Evolutionary conservation across 495 filamentous ascomycete species (phyloP), one percentile per base, ranked within the genome.

Genomic region (Acidomyces sp.): DNA sequence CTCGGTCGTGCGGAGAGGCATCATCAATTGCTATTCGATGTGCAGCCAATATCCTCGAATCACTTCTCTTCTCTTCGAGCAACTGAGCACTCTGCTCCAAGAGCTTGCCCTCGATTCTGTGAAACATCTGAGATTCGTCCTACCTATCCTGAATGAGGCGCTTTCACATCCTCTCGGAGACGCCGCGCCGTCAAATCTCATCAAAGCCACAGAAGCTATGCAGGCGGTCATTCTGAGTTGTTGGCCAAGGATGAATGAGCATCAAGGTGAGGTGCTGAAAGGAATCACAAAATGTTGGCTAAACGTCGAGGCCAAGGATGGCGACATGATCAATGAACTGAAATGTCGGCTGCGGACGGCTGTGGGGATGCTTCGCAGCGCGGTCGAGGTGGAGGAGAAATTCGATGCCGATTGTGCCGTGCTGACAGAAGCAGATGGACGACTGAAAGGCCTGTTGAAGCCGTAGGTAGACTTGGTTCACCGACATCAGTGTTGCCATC

Each of bases 51-150:
- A 34, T 65, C 68, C 63, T 53, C 59, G 2, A 37, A 62, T 58
- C 56, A 60, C 18, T 10, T 60, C 79, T 27, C 27, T 41, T 13
- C 64, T 94, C 0, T 64, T 87, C 39, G 43, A 61, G 1, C 66
- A 77, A 33, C 66, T 80, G 1, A 31, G 48, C 1, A 46, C 52
- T 3, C 50, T 88, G 2, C 39, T 87, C 7, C 43, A 60, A 0
- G 69, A 69, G 19, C 66, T 94, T 53, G 78, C 72, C 12, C 69
- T 92, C 27, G 67, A 77, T 52, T 64, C 73, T 2, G 78, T 77
- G 6, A 82, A 82, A 49, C 80, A 94, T 54, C 69, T 95, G 12
- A 73, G 76, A 66, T 70, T 79, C 28, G 49, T 88, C 15, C 56
- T 92, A 4, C 80, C 82, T 0, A 58, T 86, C 27, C 52, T 92